Percentiles rank a stretch among this genome's conserved stretches.
phyloP scores from a whole-genome alignment of 495 filamentous ascomycete species.

The Penicillium diatomitis region DNA sequence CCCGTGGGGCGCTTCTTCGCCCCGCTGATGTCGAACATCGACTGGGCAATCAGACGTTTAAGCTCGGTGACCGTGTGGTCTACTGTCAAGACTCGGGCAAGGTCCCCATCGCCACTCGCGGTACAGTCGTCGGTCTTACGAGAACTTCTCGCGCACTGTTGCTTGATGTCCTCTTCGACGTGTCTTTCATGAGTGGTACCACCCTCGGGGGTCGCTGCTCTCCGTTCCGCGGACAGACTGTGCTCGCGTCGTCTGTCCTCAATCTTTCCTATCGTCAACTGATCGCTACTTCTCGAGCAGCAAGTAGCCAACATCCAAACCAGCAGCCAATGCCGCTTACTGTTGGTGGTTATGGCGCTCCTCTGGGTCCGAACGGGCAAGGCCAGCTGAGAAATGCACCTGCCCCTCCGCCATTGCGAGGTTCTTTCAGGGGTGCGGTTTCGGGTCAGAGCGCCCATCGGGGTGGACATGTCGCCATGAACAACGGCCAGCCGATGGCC shows the following conservation, averaged over 20 bases:
- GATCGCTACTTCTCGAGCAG: slow-evolving; percentile 63
- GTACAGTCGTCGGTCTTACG: slow-evolving; percentile 88
- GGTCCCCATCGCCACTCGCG: slow-evolving; percentile 84
- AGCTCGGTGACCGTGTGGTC: slow-evolving; percentile 80
- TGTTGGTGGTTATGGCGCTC: slow-evolving; percentile 50
- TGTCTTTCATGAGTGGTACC: slow-evolving; percentile 91
- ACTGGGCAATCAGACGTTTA: slow-evolving; percentile 75
- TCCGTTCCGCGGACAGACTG: slow-evolving; percentile 93
- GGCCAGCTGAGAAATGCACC: slow-evolving; percentile 60
- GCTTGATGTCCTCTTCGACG: slow-evolving; percentile 89
- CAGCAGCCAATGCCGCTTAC: slow-evolving; percentile 45
- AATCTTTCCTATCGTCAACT: slow-evolving; percentile 80
- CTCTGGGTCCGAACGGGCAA: slow-evolving; percentile 47
- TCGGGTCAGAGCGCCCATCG: slow-evolving; percentile 23
- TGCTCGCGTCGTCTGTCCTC: slow-evolving; percentile 70
- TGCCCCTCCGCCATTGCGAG: slow-evolving; percentile 58
- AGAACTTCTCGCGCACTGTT: slow-evolving; percentile 70
- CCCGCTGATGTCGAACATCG: slow-evolving; percentile 88
- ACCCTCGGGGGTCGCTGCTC: slow-evolving; percentile 82
- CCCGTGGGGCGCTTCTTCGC: slow-evolving; percentile 77
- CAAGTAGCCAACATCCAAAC: slow-evolving; percentile 48
- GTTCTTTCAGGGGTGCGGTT: slow-evolving; percentile 64
- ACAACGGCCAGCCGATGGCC: slow-evolving; percentile 29
- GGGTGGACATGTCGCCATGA: slow-evolving; percentile 32
- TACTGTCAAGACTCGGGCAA: slow-evolving; percentile 91